A percentile compares a stretch with the other conserved stretches of the same genome.
Evolutionary conservation across 1,139 yeast genomes (phyloP).

Genomic region (Debaryomyces coudertii): DNA sequence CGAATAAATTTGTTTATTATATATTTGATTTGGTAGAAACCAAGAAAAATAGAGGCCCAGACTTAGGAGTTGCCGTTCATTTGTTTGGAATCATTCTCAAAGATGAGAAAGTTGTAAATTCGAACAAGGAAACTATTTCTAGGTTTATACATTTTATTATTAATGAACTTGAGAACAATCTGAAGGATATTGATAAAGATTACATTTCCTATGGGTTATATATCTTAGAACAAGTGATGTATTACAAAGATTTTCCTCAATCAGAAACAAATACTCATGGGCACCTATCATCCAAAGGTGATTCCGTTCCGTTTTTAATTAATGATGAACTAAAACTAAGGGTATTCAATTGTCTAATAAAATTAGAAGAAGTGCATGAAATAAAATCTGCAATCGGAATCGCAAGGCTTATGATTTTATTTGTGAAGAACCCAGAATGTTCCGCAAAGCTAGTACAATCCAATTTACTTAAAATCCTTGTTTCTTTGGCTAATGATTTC

Average conservation of each 20-base stretch:
- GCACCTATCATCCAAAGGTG: conserved; percentile 4
- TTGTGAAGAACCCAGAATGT: conserved; percentile 47
- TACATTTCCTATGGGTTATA: conserved; percentile 57
- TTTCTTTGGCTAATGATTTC: conserved; percentile 19
- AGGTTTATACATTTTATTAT: conserved; percentile 42
- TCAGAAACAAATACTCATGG: conserved; percentile 22
- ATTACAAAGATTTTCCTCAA: conserved; percentile 47
- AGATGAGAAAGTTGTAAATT: conserved; percentile 22
- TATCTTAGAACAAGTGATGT: conserved; percentile 52
- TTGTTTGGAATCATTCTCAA: conserved; percentile 51
- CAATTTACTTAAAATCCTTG: conserved; percentile 29
- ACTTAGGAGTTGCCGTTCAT: conserved; percentile 44
- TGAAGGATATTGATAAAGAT: conserved; percentile 38
- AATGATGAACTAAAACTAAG: conserved; percentile 29
- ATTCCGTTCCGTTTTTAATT: conserved; percentile 22
- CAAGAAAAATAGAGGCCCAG: conserved; percentile 16
- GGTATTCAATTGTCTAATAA: conserved; percentile 48
- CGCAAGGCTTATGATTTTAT: conserved; percentile 55
- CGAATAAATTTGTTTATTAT: conserved; percentile 17
- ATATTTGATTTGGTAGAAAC: conserved; percentile 15
- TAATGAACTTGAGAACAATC: conserved; percentile 30
- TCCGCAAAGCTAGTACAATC: conserved; percentile 49
- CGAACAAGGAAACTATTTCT: conserved; percentile 21
- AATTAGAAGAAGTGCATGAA: conserved; percentile 40
- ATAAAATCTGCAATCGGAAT: conserved; percentile 54